A percentile compares a stretch with the other conserved stretches of the same genome.
phyloP scores from a whole-genome alignment of 1,139 yeast species.

The Candida freyschussii region DNA sequence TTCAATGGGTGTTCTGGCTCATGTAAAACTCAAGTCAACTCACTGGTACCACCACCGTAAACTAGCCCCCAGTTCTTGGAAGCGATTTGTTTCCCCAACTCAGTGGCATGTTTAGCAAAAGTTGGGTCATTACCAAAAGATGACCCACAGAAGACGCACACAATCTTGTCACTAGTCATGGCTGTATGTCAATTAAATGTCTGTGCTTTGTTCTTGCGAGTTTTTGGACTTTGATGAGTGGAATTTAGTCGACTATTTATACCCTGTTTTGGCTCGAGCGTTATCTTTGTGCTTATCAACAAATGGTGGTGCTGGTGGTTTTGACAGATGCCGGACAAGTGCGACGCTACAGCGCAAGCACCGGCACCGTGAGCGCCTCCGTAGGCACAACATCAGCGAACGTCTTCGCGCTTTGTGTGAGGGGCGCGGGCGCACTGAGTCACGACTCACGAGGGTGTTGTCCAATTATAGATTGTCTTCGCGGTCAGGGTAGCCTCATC shows the following conservation, averaged over 20 bases:
- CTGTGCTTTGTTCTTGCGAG: no score
- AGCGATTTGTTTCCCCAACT: slow-evolving; percentile 58
- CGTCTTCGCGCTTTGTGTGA: no score
- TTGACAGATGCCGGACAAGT: slow-evolving; percentile 1
- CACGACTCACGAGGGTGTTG: no score
- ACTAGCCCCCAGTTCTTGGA: slow-evolving; percentile 67
- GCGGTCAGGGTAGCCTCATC: no score
- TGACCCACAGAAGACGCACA: slow-evolving; percentile 88
- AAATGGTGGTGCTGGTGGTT: background rate
- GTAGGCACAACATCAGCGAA: no score
- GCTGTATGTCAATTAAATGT: slow-evolving; percentile 1
- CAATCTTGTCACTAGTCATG: slow-evolving; percentile 33
- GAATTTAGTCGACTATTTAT: background rate
- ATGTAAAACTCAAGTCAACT: no score
- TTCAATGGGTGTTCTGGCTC: background rate
- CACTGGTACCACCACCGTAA: slow-evolving; percentile 78
- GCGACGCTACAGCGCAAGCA: background rate
- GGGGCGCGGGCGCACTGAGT: no score
- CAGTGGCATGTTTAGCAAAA: slow-evolving; percentile 50
- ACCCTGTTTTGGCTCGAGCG: background rate
- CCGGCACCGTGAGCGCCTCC: slow-evolving; percentile 1
- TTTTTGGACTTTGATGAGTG: slow-evolving; percentile 1
- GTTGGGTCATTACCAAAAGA: slow-evolving; percentile 57
- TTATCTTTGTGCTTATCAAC: background rate
- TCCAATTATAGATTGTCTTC: no score